Evolutionary conservation across 108 stramenopile species (phyloP), one percentile per base, ranked within the genome.

Genomic region (Nitzschia putrida): DNA sequence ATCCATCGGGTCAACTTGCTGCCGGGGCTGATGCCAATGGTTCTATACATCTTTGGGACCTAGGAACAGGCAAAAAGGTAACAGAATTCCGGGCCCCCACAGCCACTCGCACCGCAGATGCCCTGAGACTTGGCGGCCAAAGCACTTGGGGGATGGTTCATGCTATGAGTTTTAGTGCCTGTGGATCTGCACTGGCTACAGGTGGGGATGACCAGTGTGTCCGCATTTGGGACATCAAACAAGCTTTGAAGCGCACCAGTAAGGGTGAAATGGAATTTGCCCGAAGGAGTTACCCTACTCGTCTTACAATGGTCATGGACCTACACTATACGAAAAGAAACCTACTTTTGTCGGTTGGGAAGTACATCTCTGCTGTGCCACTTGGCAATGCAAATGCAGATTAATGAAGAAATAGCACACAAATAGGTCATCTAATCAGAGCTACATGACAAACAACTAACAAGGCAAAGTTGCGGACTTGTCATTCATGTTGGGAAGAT

Each of bases 241-340:
- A 69, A 53, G 67, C 57, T 3, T 45, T 67, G 5, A 41, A 55
- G 10, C 12, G 40, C 0, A 54, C 47, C 13, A 50, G 61, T 18
- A 50, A 45, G 11, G 64, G 73, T 9, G 54, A 68, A 37, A 38
- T 69, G 23, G 61, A 45, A 54, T 61, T 61, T 40, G 78, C 78
- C 14, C 56, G 53, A 10, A 77, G 75, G 22, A 73, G 68, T 26
- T 79, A 74, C 41, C 69, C 69, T 1, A 80, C 83, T 2, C 69
- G 78, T 10, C 71, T 73, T 59, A 80, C 86, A 0, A 66, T 82
- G 59, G 29, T 95, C 11, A 73, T 90, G 78, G 91, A 92, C 63
- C 68, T 95, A 41, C 81, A 88, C 49, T 95, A 83, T 66, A 92
- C 89, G 8, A 95, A 89, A 65, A 76, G 87, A 44, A 95, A 95